Conservation (phyloP, 2,329 filamentous ascomycete genomes). For the Penicillium sp. region DNA sequence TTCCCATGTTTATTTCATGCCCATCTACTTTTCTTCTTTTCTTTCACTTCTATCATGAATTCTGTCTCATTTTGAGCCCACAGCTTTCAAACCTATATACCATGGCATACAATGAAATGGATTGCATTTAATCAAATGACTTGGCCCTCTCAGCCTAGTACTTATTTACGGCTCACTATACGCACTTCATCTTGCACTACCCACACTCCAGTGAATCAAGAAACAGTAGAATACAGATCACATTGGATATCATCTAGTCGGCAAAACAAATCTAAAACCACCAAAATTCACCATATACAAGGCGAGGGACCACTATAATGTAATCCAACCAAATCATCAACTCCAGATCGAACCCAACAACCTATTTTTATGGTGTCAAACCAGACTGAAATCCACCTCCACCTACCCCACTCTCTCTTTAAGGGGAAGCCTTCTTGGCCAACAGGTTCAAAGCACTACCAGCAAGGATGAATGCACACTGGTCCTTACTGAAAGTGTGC, state of each 20-base stretch:
- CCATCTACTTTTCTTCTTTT: not conserved
- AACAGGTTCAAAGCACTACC: constrained; percentile 91
- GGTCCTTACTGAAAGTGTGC: constrained; percentile 85
- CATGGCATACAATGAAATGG: constrained; percentile 1
- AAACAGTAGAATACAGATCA: constrained; percentile 27
- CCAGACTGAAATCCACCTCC: not conserved
- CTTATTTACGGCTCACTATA: not conserved
- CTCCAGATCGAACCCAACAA: constrained; percentile 20
- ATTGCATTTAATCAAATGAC: not conserved
- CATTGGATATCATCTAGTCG: constrained; percentile 32
- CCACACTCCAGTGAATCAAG: not conserved
- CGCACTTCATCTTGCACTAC: not conserved
- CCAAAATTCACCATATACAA: constrained; percentile 15
- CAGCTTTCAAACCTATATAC: constrained; percentile 8
- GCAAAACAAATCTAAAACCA: constrained; percentile 18
- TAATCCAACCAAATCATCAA: constrained; percentile 18
- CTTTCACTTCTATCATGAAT: not conserved
- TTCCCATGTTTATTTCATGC: constrained; percentile 3
- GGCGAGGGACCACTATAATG: constrained; percentile 13
- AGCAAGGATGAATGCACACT: constrained; percentile 87
- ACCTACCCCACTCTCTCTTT: not conserved
- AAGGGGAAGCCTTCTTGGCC: constrained; percentile 56
- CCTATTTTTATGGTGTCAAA: constrained; percentile 20
- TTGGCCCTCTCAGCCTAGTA: not conserved
- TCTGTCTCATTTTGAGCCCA: not conserved